These are phyloP conservation scores for Chlorella vulgaris DNA, from an alignment of 139 green algal species.

Conservation along the genomic window DNA sequence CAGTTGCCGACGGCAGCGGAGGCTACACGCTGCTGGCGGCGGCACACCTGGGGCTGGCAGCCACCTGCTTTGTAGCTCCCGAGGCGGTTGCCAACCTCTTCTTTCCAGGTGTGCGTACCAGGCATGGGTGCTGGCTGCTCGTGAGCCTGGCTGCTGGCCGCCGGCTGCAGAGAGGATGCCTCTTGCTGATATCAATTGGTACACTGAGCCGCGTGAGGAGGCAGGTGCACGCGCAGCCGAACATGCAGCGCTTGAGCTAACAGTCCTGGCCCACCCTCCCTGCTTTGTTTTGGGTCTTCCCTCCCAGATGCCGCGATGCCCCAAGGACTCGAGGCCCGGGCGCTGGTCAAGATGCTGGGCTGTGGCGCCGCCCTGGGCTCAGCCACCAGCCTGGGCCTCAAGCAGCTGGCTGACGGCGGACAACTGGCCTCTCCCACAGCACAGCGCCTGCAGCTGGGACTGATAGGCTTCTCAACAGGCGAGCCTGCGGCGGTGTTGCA, in stretches of 20 bases:
- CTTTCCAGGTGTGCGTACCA: conserved; percentile 7
- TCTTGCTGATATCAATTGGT: too few relatives aligned
- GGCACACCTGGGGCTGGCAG: conserved; percentile 19
- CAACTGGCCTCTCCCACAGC: conserved; percentile 24
- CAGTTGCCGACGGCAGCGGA: background rate
- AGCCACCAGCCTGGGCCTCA: conserved; percentile 19
- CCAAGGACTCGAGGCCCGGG: conserved; percentile 37
- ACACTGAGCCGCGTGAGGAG: too few relatives aligned
- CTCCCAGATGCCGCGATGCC: conserved; percentile 26
- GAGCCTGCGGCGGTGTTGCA: background rate
- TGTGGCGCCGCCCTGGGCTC: conserved; percentile 17
- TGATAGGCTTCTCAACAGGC: conserved; percentile 36
- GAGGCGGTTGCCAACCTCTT: conserved; percentile 27
- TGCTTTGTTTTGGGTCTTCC: background rate
- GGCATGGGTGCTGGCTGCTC: background rate
- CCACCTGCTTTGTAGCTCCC: conserved; percentile 6
- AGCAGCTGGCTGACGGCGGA: conserved; percentile 20
- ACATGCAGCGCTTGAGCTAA: too few relatives aligned
- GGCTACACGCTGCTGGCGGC: conserved; percentile 30
- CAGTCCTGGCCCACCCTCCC: too few relatives aligned
- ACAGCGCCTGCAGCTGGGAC: conserved; percentile 41
- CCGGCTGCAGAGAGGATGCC: background rate
- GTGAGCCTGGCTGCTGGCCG: too few relatives aligned
- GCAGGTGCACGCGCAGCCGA: too few relatives aligned
- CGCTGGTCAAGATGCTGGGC: conserved; percentile 36